Base-by-base conservation (phyloP, 129 eudicot species). In the Ambrosia trifida region DNA sequence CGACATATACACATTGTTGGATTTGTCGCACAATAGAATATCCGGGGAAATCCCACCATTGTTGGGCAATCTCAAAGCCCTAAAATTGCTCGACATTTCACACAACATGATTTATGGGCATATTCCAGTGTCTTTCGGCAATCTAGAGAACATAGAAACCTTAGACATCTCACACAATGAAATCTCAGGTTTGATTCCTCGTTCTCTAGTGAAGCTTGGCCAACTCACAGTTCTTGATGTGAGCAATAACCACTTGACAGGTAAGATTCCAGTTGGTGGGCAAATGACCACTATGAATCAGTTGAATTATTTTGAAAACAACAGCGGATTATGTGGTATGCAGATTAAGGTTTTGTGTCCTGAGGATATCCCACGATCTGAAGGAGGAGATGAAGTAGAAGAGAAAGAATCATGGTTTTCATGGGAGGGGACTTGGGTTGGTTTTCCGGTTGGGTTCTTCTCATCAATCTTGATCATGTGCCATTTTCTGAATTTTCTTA, bases 251-350 rank as follows among this genome's bases (percentile, higher is more conserved):
- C 74, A 19, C 72, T 66, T 80, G 8, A 51, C 72, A 30, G 87
- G 87, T 58, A 76, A 51, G 68, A 85, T 83, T 24, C 87, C 83
- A 0, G 47, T 8, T 3, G 85, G 90, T 76, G 65, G 72, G 14
- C 90, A 86, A 57, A 86, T 86, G 91, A 56, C 64, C 63, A 77
- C 79, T 16, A 80, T n/a, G n/a, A n/a, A n/a, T n/a, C n/a, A n/a
- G n/a, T n/a, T 86, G 81, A 66, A 60, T 36, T 81, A 65, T 7
- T 77, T 78, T 66, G 81, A 66, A 20, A 85, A 79, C 74, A 85
- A 85, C 57, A 73, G 77, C 0, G 84, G 86, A 3, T 75, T 85
- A 35, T 85, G 90, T 17, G 90, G 90, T 9, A 60, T 82, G 72
- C 87, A 82, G 77, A 85, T 85, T 31, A 51, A 20, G 11, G 11